Conservation (phyloP, 345 rosid genomes). For the Aquilaria yunnanensis region DNA sequence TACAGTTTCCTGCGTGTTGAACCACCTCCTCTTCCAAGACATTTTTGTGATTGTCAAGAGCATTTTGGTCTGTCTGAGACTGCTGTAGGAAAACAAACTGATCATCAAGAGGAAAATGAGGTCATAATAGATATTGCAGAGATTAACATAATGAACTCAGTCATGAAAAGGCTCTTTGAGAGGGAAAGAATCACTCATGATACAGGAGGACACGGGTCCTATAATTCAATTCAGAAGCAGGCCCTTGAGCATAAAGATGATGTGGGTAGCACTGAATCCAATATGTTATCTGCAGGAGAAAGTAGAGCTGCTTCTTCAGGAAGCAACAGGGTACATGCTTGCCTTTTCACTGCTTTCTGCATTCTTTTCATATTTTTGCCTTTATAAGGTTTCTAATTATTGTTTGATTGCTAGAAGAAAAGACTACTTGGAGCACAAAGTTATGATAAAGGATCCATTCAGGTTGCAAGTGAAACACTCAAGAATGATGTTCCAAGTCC, state of each 20-base stretch:
- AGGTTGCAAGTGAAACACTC: background rate
- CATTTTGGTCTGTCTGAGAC: constrained; percentile 35
- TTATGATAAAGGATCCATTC: constrained; percentile 2
- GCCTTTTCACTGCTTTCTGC: too few relatives aligned
- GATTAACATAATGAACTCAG: constrained; percentile 61
- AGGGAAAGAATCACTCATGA: constrained; percentile 26
- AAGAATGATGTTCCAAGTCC: background rate
- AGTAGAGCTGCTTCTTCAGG: constrained; percentile 2
- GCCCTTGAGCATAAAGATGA: constrained; percentile 20
- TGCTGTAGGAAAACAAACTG: constrained; percentile 20
- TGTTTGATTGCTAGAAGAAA: constrained; percentile 3
- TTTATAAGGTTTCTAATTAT: too few relatives aligned
- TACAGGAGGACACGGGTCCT: constrained; percentile 18
- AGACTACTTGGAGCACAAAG: background rate
- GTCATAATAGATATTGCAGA: constrained; percentile 49
- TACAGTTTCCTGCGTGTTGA: constrained; percentile 75
- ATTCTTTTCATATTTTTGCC: too few relatives aligned
- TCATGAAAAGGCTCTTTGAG: constrained; percentile 64
- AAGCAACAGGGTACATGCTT: background rate
- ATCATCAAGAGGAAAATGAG: constrained; percentile 23
- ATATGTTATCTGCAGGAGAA: constrained; percentile 24
- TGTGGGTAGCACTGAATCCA: constrained; percentile 38
- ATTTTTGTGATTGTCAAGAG: constrained; percentile 88
- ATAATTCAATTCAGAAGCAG: constrained; percentile 18
- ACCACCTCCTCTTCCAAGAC: constrained; percentile 45